A percentile compares a stretch with the other conserved stretches of the same genome.
These are phyloP conservation scores for Pulveroboletus sp. DNA, from an alignment of 768 basidiomycete species.

Conservation along the genomic window DNA sequence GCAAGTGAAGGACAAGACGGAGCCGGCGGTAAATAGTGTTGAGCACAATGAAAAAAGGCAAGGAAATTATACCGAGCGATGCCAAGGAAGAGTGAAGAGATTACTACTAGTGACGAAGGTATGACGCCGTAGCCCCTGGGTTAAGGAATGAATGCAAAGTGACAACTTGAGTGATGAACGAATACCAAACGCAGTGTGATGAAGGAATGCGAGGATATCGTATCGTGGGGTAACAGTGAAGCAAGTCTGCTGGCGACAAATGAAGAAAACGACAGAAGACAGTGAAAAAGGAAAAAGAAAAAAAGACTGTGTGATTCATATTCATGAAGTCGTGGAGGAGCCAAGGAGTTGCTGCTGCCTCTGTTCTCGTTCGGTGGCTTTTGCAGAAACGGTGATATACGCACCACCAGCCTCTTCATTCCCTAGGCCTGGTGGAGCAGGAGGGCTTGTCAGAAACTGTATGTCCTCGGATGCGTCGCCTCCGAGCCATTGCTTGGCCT, in stretches of 20 bases:
- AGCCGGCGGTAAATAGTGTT: conserved; percentile 18
- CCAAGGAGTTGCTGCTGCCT: conserved; percentile 24
- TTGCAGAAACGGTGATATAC: conserved; percentile 81
- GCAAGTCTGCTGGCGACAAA: conserved; percentile 20
- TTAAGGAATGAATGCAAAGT: conserved; percentile 16
- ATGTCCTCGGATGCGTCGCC: conserved; percentile 68
- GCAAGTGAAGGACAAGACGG: conserved; percentile 23
- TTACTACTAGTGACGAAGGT: conserved; percentile 29
- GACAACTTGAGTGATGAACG: conserved; percentile 20
- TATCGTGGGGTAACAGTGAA: conserved; percentile 24
- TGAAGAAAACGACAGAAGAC: neutral
- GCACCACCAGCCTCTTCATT: conserved; percentile 75
- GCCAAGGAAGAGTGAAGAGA: conserved; percentile 26
- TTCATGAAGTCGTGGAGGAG: conserved; percentile 29
- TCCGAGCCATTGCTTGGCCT: conserved; percentile 73
- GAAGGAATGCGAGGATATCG: conserved; percentile 25
- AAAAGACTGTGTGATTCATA: conserved; percentile 13
- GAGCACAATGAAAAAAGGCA: conserved; percentile 23
- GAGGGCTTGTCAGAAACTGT: conserved; percentile 49
- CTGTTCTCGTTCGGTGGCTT: conserved; percentile 63
- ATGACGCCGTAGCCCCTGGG: conserved; percentile 21
- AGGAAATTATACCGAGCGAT: conserved; percentile 20
- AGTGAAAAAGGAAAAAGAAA: neutral
- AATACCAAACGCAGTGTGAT: conserved; percentile 21
- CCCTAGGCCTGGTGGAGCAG: conserved; percentile 66